These are phyloP conservation scores for Fusarium compactum DNA, from an alignment of 2,329 filamentous ascomycete genomes.

Conservation along the genomic window DNA sequence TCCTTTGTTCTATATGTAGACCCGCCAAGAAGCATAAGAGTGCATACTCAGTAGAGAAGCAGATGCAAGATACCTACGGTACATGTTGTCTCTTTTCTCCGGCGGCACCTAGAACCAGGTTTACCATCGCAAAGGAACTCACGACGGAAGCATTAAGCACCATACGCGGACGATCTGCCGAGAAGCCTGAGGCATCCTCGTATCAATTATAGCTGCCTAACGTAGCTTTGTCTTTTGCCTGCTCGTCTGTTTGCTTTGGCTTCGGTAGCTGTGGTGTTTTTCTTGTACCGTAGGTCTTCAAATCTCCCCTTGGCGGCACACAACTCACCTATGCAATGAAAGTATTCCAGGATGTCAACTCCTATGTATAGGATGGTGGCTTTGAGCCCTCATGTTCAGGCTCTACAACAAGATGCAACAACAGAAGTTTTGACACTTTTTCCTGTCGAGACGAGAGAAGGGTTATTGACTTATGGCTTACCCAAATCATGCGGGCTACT, in stretches of 20 bases:
- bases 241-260: neutral
- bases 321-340: constrained; percentile 33
- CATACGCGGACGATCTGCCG: constrained; percentile 41
- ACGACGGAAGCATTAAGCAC: constrained; percentile 34
- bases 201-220: constrained; percentile 30
- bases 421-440: constrained; percentile 46
- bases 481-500: constrained; percentile 43
- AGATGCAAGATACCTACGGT: constrained; percentile 10
- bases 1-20: neutral
- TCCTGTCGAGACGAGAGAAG: constrained; percentile 43
- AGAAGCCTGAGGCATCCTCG: constrained; percentile 43
- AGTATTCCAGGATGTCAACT: constrained; percentile 40
- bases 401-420: constrained; percentile 44
- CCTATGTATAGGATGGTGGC: constrained; percentile 45
- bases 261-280: constrained; percentile 8
- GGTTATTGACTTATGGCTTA: constrained; percentile 43
- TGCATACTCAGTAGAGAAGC: constrained; percentile 11
- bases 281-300: constrained; percentile 13
- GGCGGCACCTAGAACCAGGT: constrained; percentile 4
- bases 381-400: constrained; percentile 39
- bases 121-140: constrained; percentile 36
- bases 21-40: constrained; percentile 34
- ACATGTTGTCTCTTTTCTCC: constrained; percentile 40
- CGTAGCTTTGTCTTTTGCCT: constrained; percentile 15
- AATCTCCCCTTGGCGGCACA: constrained; percentile 29